These are phyloP conservation scores for Yamadazyma spencermartinsiae DNA, from an alignment of 1,139 yeast species.

Conservation along the genomic window DNA sequence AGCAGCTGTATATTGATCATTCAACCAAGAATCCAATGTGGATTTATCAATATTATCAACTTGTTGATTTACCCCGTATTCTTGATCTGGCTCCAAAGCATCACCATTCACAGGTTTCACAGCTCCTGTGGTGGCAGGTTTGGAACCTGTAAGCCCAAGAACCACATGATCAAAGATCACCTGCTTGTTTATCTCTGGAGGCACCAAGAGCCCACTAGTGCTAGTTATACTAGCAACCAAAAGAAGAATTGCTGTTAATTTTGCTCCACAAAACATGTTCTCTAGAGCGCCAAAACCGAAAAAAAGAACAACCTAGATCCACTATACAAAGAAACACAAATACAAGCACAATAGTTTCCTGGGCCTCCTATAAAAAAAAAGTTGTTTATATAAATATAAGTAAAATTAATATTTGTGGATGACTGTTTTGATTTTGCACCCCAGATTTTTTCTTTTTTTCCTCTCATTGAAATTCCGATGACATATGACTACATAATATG, in stretches of 20 bases:
- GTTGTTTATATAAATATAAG: neutral
- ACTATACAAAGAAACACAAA: neutral
- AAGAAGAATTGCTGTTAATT: neutral
- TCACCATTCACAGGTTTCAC: neutral
- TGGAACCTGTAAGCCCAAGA: too few species aligned
- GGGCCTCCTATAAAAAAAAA: neutral
- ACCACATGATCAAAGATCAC: neutral
- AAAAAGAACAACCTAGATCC: neutral
- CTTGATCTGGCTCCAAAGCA: neutral
- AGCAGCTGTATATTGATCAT: slow-evolving; percentile 48
- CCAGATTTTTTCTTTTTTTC: slow-evolving; percentile 2
- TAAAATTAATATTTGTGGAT: neutral
- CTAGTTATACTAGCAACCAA: neutral
- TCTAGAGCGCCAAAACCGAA: neutral
- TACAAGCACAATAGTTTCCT: neutral
- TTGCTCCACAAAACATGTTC: neutral
- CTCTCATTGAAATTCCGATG: slow-evolving; percentile 1
- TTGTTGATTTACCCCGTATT: neutral
- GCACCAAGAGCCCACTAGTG: neutral
- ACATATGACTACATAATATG: neutral
- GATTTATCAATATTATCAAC: slow-evolving; percentile 12
- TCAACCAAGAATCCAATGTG: slow-evolving; percentile 59
- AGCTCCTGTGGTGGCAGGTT: neutral
- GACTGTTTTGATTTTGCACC: slow-evolving; percentile 2
- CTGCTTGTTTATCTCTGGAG: neutral